Evolutionary conservation across 805 yeast species (phyloP).

Genomic region (Candida glaebosa): DNA sequence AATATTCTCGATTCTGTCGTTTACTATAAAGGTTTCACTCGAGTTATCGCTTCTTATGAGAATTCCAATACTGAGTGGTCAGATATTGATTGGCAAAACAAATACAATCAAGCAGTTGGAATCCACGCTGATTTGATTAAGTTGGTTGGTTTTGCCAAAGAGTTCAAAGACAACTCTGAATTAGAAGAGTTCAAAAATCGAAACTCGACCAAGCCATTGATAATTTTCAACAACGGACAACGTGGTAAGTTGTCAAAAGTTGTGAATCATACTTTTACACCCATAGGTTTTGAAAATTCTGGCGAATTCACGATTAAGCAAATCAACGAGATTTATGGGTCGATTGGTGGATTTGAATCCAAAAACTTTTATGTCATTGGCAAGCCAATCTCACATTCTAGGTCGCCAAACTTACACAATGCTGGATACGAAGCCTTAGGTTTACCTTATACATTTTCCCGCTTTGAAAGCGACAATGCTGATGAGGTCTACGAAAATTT

Average conservation of each 20-base stretch:
- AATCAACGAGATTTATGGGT: slow-evolving; percentile 53
- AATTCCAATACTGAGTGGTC: slow-evolving; percentile 67
- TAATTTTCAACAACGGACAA: slow-evolving; percentile 80
- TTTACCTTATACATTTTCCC: slow-evolving; percentile 67
- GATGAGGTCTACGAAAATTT: slow-evolving; percentile 51
- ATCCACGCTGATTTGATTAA: slow-evolving; percentile 72
- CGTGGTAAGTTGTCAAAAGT: slow-evolving; percentile 78
- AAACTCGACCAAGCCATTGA: slow-evolving; percentile 60
- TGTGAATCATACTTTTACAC: slow-evolving; percentile 72
- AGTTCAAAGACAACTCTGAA: slow-evolving; percentile 62
- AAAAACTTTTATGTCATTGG: slow-evolving; percentile 76
- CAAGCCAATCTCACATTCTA: slow-evolving; percentile 77
- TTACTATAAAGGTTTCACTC: slow-evolving; percentile 55
- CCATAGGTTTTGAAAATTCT: slow-evolving; percentile 69
- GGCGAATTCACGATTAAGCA: slow-evolving; percentile 70
- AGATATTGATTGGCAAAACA: slow-evolving; percentile 68
- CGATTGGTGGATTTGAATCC: slow-evolving; percentile 59
- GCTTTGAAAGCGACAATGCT: slow-evolving; percentile 67
- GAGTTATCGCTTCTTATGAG: slow-evolving; percentile 80
- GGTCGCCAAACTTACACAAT: slow-evolving; percentile 85
- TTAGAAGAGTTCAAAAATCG: slow-evolving; percentile 65
- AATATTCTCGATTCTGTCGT: slow-evolving; percentile 50
- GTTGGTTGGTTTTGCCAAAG: slow-evolving; percentile 74
- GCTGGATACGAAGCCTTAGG: slow-evolving; percentile 73
- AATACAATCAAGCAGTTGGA: slow-evolving; percentile 62